Evolutionary conservation across 805 yeast genomes (phyloP).

Genomic region (Candida ulmi): DNA sequence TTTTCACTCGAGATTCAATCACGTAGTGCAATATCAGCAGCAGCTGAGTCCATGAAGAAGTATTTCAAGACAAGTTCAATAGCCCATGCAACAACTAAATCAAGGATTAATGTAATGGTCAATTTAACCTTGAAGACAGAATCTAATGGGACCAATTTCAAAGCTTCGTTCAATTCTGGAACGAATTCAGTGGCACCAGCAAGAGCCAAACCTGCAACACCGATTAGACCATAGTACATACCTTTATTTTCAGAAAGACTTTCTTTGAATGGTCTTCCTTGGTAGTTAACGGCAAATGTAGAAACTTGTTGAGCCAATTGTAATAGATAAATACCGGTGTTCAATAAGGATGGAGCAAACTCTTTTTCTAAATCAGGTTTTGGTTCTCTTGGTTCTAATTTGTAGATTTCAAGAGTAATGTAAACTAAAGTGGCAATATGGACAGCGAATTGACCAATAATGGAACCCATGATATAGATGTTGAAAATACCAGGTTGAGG

Average conservation of each 20-base stretch:
- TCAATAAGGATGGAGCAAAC: slow-evolving; percentile 83
- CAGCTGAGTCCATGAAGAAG: slow-evolving; percentile 84
- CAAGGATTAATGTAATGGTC: slow-evolving; percentile 66
- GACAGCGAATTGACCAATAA: slow-evolving; percentile 91
- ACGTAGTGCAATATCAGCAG: slow-evolving; percentile 79
- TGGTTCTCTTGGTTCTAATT: slow-evolving; percentile 89
- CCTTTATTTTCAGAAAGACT: slow-evolving; percentile 86
- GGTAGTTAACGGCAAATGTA: slow-evolving; percentile 95
- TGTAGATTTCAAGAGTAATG: slow-evolving; percentile 77
- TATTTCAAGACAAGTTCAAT: slow-evolving; percentile 78
- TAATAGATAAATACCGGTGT: slow-evolving; percentile 91
- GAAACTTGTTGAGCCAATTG: slow-evolving; percentile 96
- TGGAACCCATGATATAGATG: slow-evolving; percentile 94
- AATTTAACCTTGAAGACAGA: slow-evolving; percentile 68
- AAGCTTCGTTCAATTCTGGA: slow-evolving; percentile 89
- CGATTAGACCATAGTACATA: slow-evolving; percentile 92
- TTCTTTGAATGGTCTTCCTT: slow-evolving; percentile 95
- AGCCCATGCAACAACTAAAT: slow-evolving; percentile 69
- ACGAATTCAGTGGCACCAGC: slow-evolving; percentile 91
- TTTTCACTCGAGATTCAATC: slow-evolving; percentile 2
- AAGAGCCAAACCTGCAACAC: slow-evolving; percentile 83
- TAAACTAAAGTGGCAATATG: slow-evolving; percentile 81
- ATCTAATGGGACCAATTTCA: slow-evolving; percentile 88
- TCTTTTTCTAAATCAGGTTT: slow-evolving; percentile 84
- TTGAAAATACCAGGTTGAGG: slow-evolving; percentile 98